Evolutionary conservation across 2,329 filamentous ascomycete species (phyloP).

Genomic region (Colletotrichum viniferum): DNA sequence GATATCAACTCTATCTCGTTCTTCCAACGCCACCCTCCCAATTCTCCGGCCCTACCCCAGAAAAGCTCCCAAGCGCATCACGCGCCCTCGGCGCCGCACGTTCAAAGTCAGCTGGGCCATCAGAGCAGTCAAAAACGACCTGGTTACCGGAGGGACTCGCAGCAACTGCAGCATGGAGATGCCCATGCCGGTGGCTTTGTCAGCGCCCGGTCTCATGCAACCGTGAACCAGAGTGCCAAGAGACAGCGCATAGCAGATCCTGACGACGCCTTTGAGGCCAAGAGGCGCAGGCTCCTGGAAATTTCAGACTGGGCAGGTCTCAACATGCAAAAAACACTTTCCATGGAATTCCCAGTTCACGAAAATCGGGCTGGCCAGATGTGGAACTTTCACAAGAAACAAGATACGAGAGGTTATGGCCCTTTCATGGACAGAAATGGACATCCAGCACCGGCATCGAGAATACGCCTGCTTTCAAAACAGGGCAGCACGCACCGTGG

Average conservation of each 20-base stretch:
- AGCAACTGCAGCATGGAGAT: background rate
- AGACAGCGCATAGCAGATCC: background rate
- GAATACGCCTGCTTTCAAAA: background rate
- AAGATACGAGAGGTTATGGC: background rate
- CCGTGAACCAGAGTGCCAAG: background rate
- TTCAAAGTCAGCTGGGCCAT: slow-evolving; percentile 24
- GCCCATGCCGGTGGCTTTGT: background rate
- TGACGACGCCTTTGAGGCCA: slow-evolving; percentile 1
- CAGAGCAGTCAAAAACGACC: background rate
- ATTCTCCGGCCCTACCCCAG: background rate
- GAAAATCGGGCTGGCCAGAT: background rate
- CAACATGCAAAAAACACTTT: slow-evolving; percentile 32
- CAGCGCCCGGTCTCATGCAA: background rate
- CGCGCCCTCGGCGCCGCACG: background rate
- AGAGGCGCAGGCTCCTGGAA: slow-evolving; percentile 19
- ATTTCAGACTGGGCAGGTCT: slow-evolving; percentile 33
- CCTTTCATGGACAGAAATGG: background rate
- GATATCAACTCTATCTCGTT: slow-evolving; percentile 24
- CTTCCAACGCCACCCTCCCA: slow-evolving; percentile 24
- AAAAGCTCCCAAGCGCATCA: background rate
- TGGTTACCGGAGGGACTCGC: background rate
- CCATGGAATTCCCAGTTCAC: background rate
- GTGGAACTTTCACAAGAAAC: slow-evolving; percentile 13
- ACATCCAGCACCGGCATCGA: background rate
- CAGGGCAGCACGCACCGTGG: background rate